phyloP scores from a whole-genome alignment of 768 basidiomycete species.

The Amanita polypyramis region DNA sequence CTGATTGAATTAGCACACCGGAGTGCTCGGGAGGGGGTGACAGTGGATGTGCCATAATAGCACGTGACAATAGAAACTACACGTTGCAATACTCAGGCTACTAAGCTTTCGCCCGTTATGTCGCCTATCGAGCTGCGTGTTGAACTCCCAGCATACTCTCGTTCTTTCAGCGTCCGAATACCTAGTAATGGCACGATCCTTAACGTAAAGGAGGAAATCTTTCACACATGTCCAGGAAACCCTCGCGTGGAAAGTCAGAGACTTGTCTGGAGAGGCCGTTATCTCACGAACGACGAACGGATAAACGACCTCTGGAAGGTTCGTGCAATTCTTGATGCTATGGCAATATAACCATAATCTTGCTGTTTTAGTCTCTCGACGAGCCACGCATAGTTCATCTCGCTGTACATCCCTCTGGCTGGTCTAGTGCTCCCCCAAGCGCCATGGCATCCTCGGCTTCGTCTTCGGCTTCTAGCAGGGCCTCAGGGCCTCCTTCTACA shows the following conservation, averaged over 20 bases:
- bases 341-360: slow-evolving; percentile 8
- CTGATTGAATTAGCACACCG: slow-evolving; percentile 66
- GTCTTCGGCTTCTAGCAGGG: not conserved
- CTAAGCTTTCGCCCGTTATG: slow-evolving; percentile 18
- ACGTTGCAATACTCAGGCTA: slow-evolving; percentile 14
- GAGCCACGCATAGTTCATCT: slow-evolving; percentile 61
- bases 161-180: slow-evolving; percentile 51
- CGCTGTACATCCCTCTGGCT: slow-evolving; percentile 72
- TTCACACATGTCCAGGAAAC: slow-evolving; percentile 44
- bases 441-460: slow-evolving; percentile 8
- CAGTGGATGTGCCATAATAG: slow-evolving; percentile 21
- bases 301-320: slow-evolving; percentile 67
- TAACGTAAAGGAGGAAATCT: slow-evolving; percentile 62
- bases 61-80: slow-evolving; percentile 19
- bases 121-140: slow-evolving; percentile 45
- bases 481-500: not conserved
- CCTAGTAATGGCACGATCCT: slow-evolving; percentile 36
- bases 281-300: slow-evolving; percentile 52
- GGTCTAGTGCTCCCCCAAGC: slow-evolving; percentile 46
- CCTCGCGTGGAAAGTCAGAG: slow-evolving; percentile 66
- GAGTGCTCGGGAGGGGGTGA: slow-evolving; percentile 51
- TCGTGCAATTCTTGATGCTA: slow-evolving; percentile 14
- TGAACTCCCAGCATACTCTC: slow-evolving; percentile 67
- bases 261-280: slow-evolving; percentile 67
- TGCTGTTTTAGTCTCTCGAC: slow-evolving; percentile 32